Percentiles rank a stretch among this genome's conserved stretches.
These are phyloP conservation scores for Populus hybrid DNA, from an alignment of 441 rosid species.

Conservation along the genomic window DNA sequence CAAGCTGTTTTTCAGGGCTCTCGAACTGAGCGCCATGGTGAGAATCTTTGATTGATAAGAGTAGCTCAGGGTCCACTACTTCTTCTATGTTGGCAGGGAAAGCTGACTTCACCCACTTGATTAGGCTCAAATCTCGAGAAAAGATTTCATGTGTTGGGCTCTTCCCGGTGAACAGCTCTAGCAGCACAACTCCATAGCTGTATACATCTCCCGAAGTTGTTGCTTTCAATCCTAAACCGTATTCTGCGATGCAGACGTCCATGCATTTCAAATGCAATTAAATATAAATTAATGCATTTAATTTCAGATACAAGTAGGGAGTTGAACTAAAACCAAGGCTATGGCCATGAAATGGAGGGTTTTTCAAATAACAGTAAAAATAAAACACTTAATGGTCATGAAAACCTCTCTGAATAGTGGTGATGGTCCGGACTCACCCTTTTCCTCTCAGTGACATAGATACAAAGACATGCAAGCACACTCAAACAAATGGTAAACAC, in stretches of 20 bases:
- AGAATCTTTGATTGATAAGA: not conserved
- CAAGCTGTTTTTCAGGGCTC: constrained; percentile 12
- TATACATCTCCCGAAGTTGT: constrained; percentile 48
- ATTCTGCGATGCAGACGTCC: constrained; percentile 32
- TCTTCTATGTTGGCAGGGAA: constrained; percentile 15
- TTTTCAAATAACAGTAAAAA: too few species aligned
- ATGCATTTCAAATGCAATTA: not conserved
- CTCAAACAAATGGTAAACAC: too few species aligned
- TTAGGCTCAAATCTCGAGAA: constrained; percentile 28
- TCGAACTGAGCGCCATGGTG: not conserved
- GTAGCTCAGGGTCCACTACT: constrained; percentile 36
- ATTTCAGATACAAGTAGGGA: not conserved
- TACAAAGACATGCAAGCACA: too few species aligned
- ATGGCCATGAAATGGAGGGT: too few species aligned
- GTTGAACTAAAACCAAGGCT: too few species aligned
- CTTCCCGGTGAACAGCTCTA: constrained; percentile 45
- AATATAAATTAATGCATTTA: too few species aligned
- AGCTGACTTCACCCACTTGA: constrained; percentile 34
- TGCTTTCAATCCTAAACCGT: constrained; percentile 42
- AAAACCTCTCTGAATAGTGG: too few species aligned
- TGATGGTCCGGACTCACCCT: too few species aligned
- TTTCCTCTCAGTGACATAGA: too few species aligned
- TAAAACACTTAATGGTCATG: too few species aligned
- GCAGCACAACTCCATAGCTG: constrained; percentile 49
- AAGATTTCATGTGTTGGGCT: constrained; percentile 41